These are phyloP conservation scores for Cyberlindnera sargentensis DNA, from an alignment of 805 yeast genomes.

Conservation along the genomic window DNA sequence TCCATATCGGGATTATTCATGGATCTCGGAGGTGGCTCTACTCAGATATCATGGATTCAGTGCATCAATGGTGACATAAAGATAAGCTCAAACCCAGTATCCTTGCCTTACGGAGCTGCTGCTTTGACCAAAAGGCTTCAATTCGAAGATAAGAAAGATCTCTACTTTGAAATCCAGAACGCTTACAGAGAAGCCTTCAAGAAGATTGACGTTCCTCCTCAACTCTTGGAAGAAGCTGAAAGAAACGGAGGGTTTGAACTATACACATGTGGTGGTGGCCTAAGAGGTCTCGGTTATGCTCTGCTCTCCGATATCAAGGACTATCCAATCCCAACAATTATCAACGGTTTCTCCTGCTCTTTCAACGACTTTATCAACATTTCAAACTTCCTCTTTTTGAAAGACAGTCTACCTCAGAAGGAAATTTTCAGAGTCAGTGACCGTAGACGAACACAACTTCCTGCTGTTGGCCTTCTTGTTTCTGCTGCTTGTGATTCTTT, in stretches of 20 bases:
- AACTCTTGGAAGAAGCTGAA: constrained; percentile 42
- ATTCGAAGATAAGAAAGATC: constrained; percentile 39
- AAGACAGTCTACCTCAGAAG: constrained; percentile 37
- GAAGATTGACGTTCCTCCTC: constrained; percentile 45
- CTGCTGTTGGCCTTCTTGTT: constrained; percentile 59
- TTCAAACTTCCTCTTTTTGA: constrained; percentile 45
- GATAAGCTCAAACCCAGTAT: constrained; percentile 50
- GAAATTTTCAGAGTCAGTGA: constrained; percentile 60
- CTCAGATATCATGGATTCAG: constrained; percentile 64
- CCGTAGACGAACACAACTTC: constrained; percentile 57
- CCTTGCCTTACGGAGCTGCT: constrained; percentile 71
- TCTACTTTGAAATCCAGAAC: constrained; percentile 46
- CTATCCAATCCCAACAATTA: constrained; percentile 64
- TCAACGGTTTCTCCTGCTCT: constrained; percentile 61
- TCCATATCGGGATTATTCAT: constrained; percentile 59
- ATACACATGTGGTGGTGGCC: constrained; percentile 69
- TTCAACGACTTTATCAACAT: constrained; percentile 43
- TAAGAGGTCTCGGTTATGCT: constrained; percentile 62
- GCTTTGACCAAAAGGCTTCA: constrained; percentile 50
- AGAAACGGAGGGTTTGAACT: constrained; percentile 54
- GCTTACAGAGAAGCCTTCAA: constrained; percentile 45
- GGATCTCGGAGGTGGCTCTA: constrained; percentile 69
- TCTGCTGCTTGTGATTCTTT: constrained; percentile 56
- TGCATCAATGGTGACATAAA: constrained; percentile 48
- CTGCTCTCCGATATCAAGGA: constrained; percentile 42